These are phyloP conservation scores for Gomphus bonarii DNA, from an alignment of 1,284 basidiomycete species.

Conservation along the genomic window DNA sequence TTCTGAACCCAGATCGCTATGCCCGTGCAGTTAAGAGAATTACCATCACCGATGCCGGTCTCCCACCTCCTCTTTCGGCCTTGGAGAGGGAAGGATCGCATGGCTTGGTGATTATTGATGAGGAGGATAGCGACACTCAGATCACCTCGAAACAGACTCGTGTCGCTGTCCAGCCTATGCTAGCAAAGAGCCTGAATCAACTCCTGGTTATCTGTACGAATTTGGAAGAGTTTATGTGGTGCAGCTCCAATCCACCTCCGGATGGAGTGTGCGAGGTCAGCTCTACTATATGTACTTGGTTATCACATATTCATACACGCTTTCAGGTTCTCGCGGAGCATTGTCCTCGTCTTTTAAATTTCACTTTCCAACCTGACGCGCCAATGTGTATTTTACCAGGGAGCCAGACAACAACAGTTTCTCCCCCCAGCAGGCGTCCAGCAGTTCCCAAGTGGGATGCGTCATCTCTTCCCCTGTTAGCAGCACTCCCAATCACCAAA, in stretches of 20 bases:
- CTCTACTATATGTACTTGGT: conserved; percentile 1
- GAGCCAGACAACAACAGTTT: neutral
- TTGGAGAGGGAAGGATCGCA: conserved; percentile 1
- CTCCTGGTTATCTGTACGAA: conserved; percentile 21
- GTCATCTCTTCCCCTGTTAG: conserved; percentile 25
- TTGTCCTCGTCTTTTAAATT: conserved; percentile 19
- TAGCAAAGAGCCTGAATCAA: conserved; percentile 15
- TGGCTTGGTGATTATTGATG: conserved; percentile 10
- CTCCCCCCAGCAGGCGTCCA: conserved; percentile 12
- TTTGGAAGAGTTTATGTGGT: conserved; percentile 25
- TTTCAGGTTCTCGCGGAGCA: conserved; percentile 19
- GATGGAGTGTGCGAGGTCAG: conserved; percentile 29
- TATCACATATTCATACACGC: neutral
- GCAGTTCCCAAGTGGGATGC: conserved; percentile 25
- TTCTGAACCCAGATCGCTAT: conserved; percentile 21
- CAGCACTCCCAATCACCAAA: conserved; percentile 20
- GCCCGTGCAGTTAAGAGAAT: conserved; percentile 21
- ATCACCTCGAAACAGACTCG: neutral
- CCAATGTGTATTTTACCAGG: conserved; percentile 3
- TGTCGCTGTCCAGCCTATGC: conserved; percentile 17
- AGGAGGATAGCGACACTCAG: conserved; percentile 10
- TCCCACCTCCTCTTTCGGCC: conserved; percentile 4
- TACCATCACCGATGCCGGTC: conserved; percentile 15
- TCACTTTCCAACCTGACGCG: conserved; percentile 17
- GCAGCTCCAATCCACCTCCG: conserved; percentile 23